A percentile compares a stretch with the other conserved stretches of the same genome.
These are phyloP conservation scores for Tanacetum coccineum DNA, from an alignment of 129 eudicot genomes.

Conservation along the genomic window DNA sequence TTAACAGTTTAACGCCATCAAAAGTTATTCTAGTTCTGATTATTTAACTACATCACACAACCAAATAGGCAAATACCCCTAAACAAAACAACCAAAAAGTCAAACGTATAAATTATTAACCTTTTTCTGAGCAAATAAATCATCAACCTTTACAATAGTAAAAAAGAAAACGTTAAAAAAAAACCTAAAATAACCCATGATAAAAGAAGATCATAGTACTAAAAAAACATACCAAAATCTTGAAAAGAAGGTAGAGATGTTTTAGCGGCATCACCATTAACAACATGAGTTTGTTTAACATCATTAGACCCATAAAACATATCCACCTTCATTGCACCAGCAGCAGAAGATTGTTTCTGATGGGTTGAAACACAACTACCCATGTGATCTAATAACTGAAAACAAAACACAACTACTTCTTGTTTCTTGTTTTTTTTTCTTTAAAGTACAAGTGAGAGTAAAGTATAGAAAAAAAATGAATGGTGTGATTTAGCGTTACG, in stretches of 20 bases:
- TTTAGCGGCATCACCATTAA: slow-evolving; percentile 24
- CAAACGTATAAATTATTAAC: neutral
- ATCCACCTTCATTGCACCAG: slow-evolving; percentile 17
- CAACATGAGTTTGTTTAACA: slow-evolving; percentile 8
- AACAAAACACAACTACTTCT: too few species aligned
- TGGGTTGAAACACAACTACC: slow-evolving; percentile 34
- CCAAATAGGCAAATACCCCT: slow-evolving; percentile 2
- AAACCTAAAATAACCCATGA: neutral
- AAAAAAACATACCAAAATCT: slow-evolving; percentile 21
- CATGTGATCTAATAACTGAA: slow-evolving; percentile 15
- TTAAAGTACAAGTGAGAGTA: slow-evolving; percentile 9
- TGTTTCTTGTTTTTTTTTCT: too few species aligned
- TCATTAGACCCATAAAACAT: slow-evolving; percentile 14
- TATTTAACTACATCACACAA: neutral
- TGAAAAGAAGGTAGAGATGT: slow-evolving; percentile 1
- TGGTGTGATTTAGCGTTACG: slow-evolving; percentile 39
- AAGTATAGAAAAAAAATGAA: slow-evolving; percentile 16
- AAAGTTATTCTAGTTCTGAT: too few species aligned
- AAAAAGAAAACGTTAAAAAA: neutral
- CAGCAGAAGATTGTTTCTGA: slow-evolving; percentile 23
- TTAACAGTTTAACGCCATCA: too few species aligned
- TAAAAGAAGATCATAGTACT: neutral
- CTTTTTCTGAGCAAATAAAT: neutral
- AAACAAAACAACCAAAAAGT: neutral
- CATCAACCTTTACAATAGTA: too few species aligned